Base-by-base conservation (phyloP, 1,284 basidiomycete species). In the Sporisorium scitamineum region DNA sequence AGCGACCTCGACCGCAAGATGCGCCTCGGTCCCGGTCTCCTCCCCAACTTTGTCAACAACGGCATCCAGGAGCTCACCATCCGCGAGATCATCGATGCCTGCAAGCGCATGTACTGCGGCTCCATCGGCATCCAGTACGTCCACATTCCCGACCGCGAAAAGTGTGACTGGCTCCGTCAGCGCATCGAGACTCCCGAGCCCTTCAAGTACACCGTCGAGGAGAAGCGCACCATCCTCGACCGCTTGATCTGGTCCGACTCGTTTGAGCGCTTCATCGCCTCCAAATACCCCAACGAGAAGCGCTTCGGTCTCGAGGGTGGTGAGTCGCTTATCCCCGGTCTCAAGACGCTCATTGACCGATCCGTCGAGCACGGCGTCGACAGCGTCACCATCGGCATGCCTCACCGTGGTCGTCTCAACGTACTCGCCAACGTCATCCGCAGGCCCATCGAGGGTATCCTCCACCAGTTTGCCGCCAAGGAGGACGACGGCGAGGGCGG, bases 261-360 rank as follows among this genome's bases (percentile, higher is more conserved):
- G 6, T 98, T 99, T 83, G 97, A 99, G 87, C 95, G 96, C 85
- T 99, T 97, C 89, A 95, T 99, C 80, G 92, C 95, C 24, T 94
- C 92, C 89, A 99, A 99, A 87, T 97, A 95, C 88, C 97, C 97
- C 77, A 99, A 97, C 88, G 97, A 99, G 89, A 99, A 99, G 88
- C 93, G 97, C 61, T 99, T 99, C 87, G 97, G 97, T 87, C 90
- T 99, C 59, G 97, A 99, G 87, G 97, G 97, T 71, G 97, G 95
- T 87, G 97, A 99, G 88, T 90, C 94, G 45, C 91, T 99, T 81
- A 93, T 99, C 83, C 97, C 97, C 50, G 97, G 97, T 82, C 97
- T 99, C 94, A 99, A 99, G 88, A 94, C 94, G 8, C 90, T 99
- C 81, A 97, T 99, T 80, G 97, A 99, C 87, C 92, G 95, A 70